Base-by-base conservation (phyloP, 1,139 yeast genomes). In the Saccharomycopsis phalli region DNA sequence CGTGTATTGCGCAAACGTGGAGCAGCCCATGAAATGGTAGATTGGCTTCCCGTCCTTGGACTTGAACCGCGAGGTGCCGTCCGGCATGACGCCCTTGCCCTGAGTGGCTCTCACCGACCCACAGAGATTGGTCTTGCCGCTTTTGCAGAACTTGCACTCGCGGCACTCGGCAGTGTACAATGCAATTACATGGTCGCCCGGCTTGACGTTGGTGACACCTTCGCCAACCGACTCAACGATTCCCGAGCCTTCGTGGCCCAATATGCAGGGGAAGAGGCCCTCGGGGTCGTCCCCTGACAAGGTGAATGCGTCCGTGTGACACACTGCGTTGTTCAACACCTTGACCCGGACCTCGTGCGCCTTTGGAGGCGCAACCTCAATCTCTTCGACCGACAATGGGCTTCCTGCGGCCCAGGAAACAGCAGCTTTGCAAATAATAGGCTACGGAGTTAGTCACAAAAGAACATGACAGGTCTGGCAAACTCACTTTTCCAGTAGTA, bases 161-260 rank as follows among this genome's bases (percentile, higher is more conserved):
- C 71, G 68, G 68, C 98, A 91, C 65, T 91, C 98, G 40, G 98
- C 95, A 36, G 97, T 91, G 74, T 91, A 91, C 44, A 91, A 68
- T 19, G 94, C 91, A 55, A 88, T 72, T 45, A 88, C 97, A 52
- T 78, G 82, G 62, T 88, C 97, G 53, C 97, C 97, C 33, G 70
- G 78, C 65, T 75, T 82, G 53, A 87, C 95, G 54, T 63, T 75
- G 51, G 88, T 79, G 46, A 88, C 96, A 49, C 88, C 95, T 59
- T 83, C 94, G 54, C 97, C 97, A 32, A 88, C 71, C 41, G 86
- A 74, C 66, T 86, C 96, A 35, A 88, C 96, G 49, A 86, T 69
- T 58, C 97, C 97, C 32, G 96, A 94, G 63, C 96, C 96, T 64
- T 88, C 97, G 61, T 91, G 97, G 48, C 98, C 97, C 56, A 91